These are phyloP conservation scores for Cenococcum geophilum DNA, from an alignment of 495 filamentous ascomycete genomes.

Conservation along the genomic window DNA sequence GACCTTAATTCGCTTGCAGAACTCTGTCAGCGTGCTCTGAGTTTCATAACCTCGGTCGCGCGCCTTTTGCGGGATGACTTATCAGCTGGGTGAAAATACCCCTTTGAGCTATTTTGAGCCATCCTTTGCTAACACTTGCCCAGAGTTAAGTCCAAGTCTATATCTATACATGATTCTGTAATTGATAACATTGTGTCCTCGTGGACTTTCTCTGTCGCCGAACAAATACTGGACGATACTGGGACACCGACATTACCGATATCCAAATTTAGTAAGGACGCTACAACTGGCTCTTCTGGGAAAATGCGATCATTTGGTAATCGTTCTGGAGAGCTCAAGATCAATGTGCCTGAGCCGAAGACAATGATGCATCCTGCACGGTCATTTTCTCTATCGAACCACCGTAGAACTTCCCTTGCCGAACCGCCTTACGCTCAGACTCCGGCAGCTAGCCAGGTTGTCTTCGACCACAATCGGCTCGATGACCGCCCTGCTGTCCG, in stretches of 20 bases:
- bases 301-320: slow-evolving; percentile 48
- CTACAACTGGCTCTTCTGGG: slow-evolving; percentile 20
- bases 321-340: slow-evolving; percentile 41
- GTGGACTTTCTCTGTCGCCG: slow-evolving; percentile 73
- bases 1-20: slow-evolving; percentile 72
- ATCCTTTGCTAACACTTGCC: slow-evolving; percentile 6
- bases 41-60: slow-evolving; percentile 73
- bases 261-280: slow-evolving; percentile 42
- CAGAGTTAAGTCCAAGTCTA: slow-evolving; percentile 17
- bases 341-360: slow-evolving; percentile 46
- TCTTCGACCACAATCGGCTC: slow-evolving; percentile 27
- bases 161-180: slow-evolving; percentile 41
- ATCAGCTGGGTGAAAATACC: slow-evolving; percentile 35
- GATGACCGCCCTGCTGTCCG: slow-evolving; percentile 22
- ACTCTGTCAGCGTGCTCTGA: slow-evolving; percentile 67
- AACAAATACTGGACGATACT: slow-evolving; percentile 73
- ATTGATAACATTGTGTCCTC: slow-evolving; percentile 79
- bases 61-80: slow-evolving; percentile 74
- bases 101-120: neutral
- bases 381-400: slow-evolving; percentile 44
- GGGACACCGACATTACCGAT: slow-evolving; percentile 47
- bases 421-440: slow-evolving; percentile 28
- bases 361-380: slow-evolving; percentile 58
- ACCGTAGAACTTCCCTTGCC: slow-evolving; percentile 15
- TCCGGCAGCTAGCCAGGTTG: slow-evolving; percentile 23